phyloP scores from a whole-genome alignment of 495 filamentous ascomycete species.

The Mytilinidion resinicola region DNA sequence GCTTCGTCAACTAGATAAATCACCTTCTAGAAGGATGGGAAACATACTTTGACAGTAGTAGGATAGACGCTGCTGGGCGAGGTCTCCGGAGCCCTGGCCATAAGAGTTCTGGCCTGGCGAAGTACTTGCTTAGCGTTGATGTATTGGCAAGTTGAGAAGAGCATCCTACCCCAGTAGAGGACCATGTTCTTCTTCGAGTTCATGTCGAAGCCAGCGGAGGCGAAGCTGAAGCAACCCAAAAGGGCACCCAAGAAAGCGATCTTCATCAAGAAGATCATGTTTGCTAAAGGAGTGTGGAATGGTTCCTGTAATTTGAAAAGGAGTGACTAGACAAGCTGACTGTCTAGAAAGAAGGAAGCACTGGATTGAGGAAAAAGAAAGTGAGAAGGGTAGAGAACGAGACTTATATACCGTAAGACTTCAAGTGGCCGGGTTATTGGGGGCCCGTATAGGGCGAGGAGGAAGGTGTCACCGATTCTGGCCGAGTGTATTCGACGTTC shows the following conservation, averaged over 20 bases:
- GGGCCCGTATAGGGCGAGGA: no score
- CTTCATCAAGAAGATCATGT: not conserved
- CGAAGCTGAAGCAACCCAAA: not conserved
- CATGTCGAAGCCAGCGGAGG: conserved; percentile 1
- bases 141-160: not conserved
- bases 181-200: conserved; percentile 6
- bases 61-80: conserved; percentile 1
- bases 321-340: no score
- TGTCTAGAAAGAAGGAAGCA: no score
- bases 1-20: not conserved
- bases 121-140: not conserved
- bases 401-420: no score
- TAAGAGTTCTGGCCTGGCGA: conserved; percentile 1
- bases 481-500: no score
- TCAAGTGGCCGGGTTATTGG: no score
- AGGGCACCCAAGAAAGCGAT: not conserved
- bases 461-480: no score
- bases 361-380: no score
- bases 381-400: no score
- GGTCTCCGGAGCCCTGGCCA: not conserved
- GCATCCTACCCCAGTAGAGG: conserved; percentile 8
- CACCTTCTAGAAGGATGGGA: not conserved
- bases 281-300: not conserved
- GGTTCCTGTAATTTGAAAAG: no score
- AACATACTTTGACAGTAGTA: conserved; percentile 4